Percentiles rank a stretch among this genome's conserved stretches.
Conservation (phyloP, 2,329 filamentous ascomycete genomes). For the Meredithiella fracta region DNA sequence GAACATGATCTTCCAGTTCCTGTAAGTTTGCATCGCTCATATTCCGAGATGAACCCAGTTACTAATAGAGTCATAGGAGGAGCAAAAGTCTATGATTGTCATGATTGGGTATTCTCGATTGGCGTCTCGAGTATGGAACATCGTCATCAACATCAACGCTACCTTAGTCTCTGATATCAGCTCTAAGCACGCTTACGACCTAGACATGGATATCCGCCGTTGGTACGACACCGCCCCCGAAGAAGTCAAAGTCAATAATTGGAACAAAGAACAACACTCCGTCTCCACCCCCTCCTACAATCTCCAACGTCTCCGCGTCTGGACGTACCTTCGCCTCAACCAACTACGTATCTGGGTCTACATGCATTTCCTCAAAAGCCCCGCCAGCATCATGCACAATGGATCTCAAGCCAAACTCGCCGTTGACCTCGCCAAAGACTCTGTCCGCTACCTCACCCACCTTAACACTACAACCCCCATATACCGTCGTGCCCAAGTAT, state of each 20-base stretch:
- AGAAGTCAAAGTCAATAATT: slow-evolving; percentile 42
- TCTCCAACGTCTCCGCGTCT: slow-evolving; percentile 57
- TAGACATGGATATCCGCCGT: slow-evolving; percentile 69
- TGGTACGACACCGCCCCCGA: slow-evolving; percentile 69
- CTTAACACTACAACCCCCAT: slow-evolving; percentile 57
- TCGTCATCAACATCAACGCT: slow-evolving; percentile 52
- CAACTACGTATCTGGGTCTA: slow-evolving; percentile 84
- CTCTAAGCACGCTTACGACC: slow-evolving; percentile 57
- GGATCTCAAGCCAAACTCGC: slow-evolving; percentile 55
- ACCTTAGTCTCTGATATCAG: slow-evolving; percentile 46
- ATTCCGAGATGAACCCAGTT: not conserved
- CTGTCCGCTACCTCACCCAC: slow-evolving; percentile 52
- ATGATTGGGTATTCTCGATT: slow-evolving; percentile 78
- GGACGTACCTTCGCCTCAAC: slow-evolving; percentile 74
- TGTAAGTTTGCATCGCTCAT: slow-evolving; percentile 33
- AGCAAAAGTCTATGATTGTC: slow-evolving; percentile 55
- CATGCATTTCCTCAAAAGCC: slow-evolving; percentile 70
- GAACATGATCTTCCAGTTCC: slow-evolving; percentile 65
- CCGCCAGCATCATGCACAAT: slow-evolving; percentile 66
- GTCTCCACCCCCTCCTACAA: slow-evolving; percentile 45
- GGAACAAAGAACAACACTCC: slow-evolving; percentile 34
- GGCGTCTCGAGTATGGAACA: slow-evolving; percentile 72
- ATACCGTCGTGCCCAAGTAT: slow-evolving; percentile 55
- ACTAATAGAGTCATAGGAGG: slow-evolving; percentile 25
- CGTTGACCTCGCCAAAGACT: slow-evolving; percentile 61